These are phyloP conservation scores for Rhodosorus marinus DNA, from an alignment of 23 red algal species.

Conservation along the genomic window DNA sequence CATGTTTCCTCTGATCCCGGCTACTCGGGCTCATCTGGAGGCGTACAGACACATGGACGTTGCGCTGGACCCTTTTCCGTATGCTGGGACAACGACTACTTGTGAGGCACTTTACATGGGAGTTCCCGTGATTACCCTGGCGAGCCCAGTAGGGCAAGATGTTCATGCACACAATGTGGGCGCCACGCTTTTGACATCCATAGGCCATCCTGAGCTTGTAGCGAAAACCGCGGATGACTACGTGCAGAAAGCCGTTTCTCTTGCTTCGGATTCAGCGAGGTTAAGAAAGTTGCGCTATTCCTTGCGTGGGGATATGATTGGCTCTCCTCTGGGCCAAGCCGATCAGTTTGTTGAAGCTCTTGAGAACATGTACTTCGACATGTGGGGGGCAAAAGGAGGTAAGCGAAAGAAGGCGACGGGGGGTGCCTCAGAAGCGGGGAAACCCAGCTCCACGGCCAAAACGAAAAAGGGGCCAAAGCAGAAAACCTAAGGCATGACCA, in stretches of 20 bases:
- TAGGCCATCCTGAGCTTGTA: slow-evolving; percentile 46
- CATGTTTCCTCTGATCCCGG: slow-evolving; percentile 38
- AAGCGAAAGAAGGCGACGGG: too few relatives aligned
- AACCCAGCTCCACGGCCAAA: too few relatives aligned
- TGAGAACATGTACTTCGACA: slow-evolving; percentile 33
- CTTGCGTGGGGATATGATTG: slow-evolving; percentile 39
- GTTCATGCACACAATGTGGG: slow-evolving; percentile 60
- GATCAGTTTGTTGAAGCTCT: slow-evolving; percentile 18
- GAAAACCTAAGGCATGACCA: too few relatives aligned
- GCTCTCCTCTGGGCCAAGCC: slow-evolving; percentile 22
- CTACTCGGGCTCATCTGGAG: slow-evolving; percentile 45
- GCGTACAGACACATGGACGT: slow-evolving; percentile 44
- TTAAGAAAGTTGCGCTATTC: slow-evolving; percentile 17
- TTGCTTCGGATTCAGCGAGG: slow-evolving; percentile 23
- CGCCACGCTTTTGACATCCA: slow-evolving; percentile 14
- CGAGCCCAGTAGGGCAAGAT: slow-evolving; percentile 3
- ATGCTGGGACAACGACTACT: slow-evolving; percentile 71
- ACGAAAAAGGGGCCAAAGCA: too few relatives aligned
- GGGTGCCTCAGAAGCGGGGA: too few relatives aligned
- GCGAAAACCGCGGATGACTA: slow-evolving; percentile 40
- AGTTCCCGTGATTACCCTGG: slow-evolving; percentile 47
- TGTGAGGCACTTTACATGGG: slow-evolving; percentile 74
- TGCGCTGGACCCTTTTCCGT: slow-evolving; percentile 67
- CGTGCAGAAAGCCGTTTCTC: slow-evolving; percentile 21
- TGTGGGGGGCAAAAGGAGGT: slow-evolving; percentile 50